Evolutionary conservation across 1,139 yeast genomes (phyloP).

Genomic region (Debaryomycetaceae sp.): DNA sequence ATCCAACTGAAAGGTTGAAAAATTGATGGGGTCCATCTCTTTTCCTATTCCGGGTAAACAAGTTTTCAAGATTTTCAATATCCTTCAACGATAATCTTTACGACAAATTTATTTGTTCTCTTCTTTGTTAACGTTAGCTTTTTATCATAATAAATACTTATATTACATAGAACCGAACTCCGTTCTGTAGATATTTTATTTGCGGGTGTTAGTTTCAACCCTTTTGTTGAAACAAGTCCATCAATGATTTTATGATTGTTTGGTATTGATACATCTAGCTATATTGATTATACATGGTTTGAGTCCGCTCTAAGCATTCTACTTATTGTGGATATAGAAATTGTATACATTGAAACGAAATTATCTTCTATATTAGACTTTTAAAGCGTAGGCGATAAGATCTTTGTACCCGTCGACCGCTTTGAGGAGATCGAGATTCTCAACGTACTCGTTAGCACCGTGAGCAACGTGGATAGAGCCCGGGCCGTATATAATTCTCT

Average conservation of each 20-base stretch:
- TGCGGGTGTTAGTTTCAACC: slow-evolving; percentile 11
- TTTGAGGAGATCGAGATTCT: slow-evolving; percentile 44
- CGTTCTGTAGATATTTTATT: not conserved
- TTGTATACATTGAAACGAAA: slow-evolving; percentile 37
- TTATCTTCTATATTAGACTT: not conserved
- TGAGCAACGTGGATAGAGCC: slow-evolving; percentile 69
- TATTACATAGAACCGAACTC: too few relatives aligned
- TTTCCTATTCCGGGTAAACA: not conserved
- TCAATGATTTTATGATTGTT: slow-evolving; percentile 10
- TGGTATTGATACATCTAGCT: slow-evolving; percentile 25
- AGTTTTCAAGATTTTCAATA: not conserved
- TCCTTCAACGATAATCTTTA: too few relatives aligned
- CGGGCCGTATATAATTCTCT: slow-evolving; percentile 62
- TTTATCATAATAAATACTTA: too few relatives aligned
- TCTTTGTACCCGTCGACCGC: slow-evolving; percentile 58
- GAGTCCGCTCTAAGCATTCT: slow-evolving; percentile 43
- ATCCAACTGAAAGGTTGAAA: not conserved
- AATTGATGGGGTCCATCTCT: not conserved
- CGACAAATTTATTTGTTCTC: too few relatives aligned
- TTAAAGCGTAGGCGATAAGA: slow-evolving; percentile 26
- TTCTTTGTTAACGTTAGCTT: too few relatives aligned
- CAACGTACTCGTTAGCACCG: slow-evolving; percentile 56
- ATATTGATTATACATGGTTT: slow-evolving; percentile 48
- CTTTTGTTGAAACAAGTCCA: slow-evolving; percentile 4
- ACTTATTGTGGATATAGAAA: slow-evolving; percentile 54